These are phyloP conservation scores for Aethionema arabicum DNA, from an alignment of 345 rosid species.

Conservation along the genomic window DNA sequence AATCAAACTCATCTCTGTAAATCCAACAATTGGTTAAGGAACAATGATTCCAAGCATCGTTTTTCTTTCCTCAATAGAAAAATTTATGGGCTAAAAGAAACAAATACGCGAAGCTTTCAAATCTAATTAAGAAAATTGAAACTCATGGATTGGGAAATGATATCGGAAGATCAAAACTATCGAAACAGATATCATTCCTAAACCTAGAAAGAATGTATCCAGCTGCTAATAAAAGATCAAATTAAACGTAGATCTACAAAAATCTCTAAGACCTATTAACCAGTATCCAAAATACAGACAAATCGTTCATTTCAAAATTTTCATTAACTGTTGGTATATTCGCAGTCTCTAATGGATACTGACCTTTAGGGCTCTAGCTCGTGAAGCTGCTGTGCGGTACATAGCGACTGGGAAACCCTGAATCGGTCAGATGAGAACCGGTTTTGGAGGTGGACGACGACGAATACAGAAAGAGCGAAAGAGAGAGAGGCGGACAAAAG, in stretches of 20 bases:
- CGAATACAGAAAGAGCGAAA: neutral
- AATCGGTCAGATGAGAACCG: slow-evolving; percentile 27
- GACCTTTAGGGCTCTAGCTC: slow-evolving; percentile 57
- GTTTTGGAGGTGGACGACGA: slow-evolving; percentile 10
- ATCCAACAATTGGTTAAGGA: neutral
- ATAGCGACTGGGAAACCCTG: slow-evolving; percentile 37
- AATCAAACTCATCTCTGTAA: neutral
- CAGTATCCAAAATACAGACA: neutral
- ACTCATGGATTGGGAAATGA: neutral
- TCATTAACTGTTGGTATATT: no score
- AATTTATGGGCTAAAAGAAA: neutral
- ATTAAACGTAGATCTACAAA: slow-evolving; percentile 19
- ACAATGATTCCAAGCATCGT: slow-evolving; percentile 1
- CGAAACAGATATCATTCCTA: neutral
- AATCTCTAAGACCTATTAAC: slow-evolving; percentile 13
- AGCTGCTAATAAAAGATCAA: neutral
- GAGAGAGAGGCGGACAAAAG: neutral
- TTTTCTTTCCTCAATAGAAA: neutral
- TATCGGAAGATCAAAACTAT: slow-evolving; percentile 8
- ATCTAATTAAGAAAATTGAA: neutral
- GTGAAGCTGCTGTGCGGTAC: slow-evolving; percentile 55
- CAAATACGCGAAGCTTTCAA: neutral
- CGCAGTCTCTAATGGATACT: slow-evolving; percentile 1
- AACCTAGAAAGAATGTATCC: neutral
- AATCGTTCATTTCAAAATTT: slow-evolving; percentile 4